Base-by-base conservation (phyloP, 2,329 filamentous ascomycete genomes). In the Calonectria crousiana region DNA sequence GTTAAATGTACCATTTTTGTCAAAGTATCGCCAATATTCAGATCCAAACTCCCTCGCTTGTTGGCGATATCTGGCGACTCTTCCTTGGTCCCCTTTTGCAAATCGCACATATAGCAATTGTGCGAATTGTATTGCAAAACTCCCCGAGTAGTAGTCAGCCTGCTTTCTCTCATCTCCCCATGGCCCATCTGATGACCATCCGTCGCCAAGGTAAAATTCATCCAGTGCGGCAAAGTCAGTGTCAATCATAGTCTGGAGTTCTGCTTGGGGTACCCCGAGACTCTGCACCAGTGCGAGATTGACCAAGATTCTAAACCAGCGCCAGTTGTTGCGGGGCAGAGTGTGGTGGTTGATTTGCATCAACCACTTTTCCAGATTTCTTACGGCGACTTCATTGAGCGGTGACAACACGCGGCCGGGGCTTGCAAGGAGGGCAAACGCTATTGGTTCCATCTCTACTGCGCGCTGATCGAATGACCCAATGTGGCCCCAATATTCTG, bases 391-490 rank as follows among this genome's bases (percentile, higher is more conserved):
- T 0, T 77, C 64, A 2, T 68, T 78, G 6, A 86, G 77, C 0
- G 77, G 72, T 18, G 81, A 81, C 72, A 80, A 71, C 3, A 51
- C 64, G 1, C 82, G 77, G 1, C 62, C 30, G 5, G 88, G 87
- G 0, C 84, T 84, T 3, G 82, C 77, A 3, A 90, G 82, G 2
- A 90, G 80, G 0, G 87, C 86, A 75, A 87, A 88, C 0, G 87
- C 84, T 8, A 90, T 84, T 20, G 87, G 86, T 74, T 90, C 88
- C 76, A 87, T 85, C 76, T 90, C 88, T 4, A 90, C 88, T 88
- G 89, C 90, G 1, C 88, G 80, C 77, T 90, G 88, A 74, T 90
- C 87, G 18, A 82, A 82, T 26, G 87, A 78, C 4, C 82, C 80
- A 1, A 89, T 82, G 8, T 82, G 78, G 0, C 87, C 88, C 88